Evolutionary conservation across 2,329 filamentous ascomycete genomes (phyloP).

Genomic region (Phaeosphaeria sp.): DNA sequence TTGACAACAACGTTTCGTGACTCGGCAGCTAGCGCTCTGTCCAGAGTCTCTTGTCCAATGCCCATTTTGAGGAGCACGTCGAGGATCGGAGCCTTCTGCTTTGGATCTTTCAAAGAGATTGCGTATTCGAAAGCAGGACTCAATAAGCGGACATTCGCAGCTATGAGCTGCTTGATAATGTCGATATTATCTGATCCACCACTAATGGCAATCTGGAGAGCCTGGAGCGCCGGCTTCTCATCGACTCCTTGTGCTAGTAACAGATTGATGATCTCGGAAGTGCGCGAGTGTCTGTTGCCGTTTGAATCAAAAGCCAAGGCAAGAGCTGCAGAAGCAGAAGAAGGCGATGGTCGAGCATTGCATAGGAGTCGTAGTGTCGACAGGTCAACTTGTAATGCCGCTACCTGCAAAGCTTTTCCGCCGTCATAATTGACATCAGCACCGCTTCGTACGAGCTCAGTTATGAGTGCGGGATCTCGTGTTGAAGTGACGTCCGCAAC

Average conservation of each 20-base stretch:
- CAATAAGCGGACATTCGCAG: conserved; percentile 27
- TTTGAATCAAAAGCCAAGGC: conserved; percentile 36
- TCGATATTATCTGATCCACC: conserved; percentile 42
- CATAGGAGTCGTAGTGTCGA: conserved; percentile 36
- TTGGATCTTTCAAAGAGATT: conserved; percentile 24
- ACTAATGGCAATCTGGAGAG: conserved; percentile 35
- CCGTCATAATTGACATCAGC: conserved; percentile 34
- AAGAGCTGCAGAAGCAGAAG: conserved; percentile 34
- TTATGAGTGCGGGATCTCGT: conserved; percentile 34
- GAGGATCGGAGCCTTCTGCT: conserved; percentile 37
- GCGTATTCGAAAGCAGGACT: conserved; percentile 37
- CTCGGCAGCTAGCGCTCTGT: conserved; percentile 36
- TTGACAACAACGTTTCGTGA: conserved; percentile 24
- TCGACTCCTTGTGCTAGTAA: conserved; percentile 34
- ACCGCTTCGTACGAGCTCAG: conserved; percentile 30
- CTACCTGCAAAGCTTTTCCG: conserved; percentile 33
- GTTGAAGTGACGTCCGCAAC: conserved; percentile 31
- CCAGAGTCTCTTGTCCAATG: conserved; percentile 36
- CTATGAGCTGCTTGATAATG: conserved; percentile 37
- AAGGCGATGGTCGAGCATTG: conserved; percentile 23
- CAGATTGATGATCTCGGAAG: conserved; percentile 35
- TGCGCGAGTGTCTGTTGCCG: conserved; percentile 27
- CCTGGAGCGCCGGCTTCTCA: conserved; percentile 25
- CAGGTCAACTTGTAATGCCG: conserved; percentile 37
- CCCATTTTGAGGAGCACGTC: conserved; percentile 32